These are phyloP conservation scores for Fusarium equiseti DNA, from an alignment of 2,329 filamentous ascomycete species.

Conservation along the genomic window DNA sequence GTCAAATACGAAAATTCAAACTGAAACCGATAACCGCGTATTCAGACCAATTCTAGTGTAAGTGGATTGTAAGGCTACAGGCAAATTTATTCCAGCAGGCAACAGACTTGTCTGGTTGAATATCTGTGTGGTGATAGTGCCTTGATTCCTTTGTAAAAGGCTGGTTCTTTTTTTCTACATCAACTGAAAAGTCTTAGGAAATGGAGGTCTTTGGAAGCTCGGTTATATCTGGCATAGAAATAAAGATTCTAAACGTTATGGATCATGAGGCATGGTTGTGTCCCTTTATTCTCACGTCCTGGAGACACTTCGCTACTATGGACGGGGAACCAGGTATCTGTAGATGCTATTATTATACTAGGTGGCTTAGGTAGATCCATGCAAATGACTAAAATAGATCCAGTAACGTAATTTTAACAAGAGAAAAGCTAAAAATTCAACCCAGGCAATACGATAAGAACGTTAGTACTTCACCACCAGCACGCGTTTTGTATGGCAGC, in stretches of 20 bases:
- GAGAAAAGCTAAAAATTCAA: not conserved
- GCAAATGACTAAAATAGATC: not conserved
- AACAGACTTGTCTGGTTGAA: not conserved
- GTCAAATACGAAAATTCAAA: slow-evolving; percentile 36
- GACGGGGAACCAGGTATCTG: not conserved
- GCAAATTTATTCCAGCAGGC: too few relatives aligned
- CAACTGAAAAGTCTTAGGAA: not conserved
- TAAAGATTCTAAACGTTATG: too few relatives aligned
- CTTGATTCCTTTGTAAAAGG: not conserved
- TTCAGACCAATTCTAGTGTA: not conserved
- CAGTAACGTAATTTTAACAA: not conserved
- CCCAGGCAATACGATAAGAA: not conserved
- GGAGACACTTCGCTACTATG: not conserved
- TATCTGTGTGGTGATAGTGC: not conserved
- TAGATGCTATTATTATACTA: not conserved
- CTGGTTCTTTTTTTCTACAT: not conserved
- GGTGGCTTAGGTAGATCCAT: not conserved
- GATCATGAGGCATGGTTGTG: not conserved
- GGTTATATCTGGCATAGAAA: not conserved
- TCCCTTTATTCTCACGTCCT: not conserved
- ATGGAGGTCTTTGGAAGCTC: not conserved
- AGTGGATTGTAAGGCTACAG: not conserved
- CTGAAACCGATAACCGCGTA: slow-evolving; percentile 36
- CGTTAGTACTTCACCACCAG: not conserved
- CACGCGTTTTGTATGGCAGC: not conserved